Evolutionary conservation across 2,329 filamentous ascomycete species (phyloP).

Genomic region (Shiraia bambusicola): DNA sequence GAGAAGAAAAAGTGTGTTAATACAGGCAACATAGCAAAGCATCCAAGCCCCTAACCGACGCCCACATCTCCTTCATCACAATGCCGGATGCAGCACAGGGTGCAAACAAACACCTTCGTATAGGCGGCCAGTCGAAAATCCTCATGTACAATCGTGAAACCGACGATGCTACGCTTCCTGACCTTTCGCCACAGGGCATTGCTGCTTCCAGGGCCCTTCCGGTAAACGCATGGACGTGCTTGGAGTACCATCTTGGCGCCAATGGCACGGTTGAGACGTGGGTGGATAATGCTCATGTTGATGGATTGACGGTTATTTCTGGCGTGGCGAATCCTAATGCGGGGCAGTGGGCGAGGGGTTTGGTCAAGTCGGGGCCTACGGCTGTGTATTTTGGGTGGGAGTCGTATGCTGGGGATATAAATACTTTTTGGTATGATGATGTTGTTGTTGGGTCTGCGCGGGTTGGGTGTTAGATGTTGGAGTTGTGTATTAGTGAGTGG

Average conservation of each 20-base stretch:
- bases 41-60: conserved; percentile 58
- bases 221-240: conserved; percentile 57
- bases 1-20: conserved; percentile 17
- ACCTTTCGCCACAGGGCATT: conserved; percentile 61
- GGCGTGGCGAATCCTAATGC: conserved; percentile 56
- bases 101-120: conserved; percentile 61
- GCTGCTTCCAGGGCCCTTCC: conserved; percentile 56
- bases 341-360: conserved; percentile 55
- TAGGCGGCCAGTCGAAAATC: conserved; percentile 62
- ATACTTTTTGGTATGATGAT: conserved; percentile 66
- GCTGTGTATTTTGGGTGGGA: conserved; percentile 65
- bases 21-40: conserved; percentile 52
- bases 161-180: conserved; percentile 63
- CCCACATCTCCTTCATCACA: conserved; percentile 64
- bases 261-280: conserved; percentile 64
- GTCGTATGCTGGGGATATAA: conserved; percentile 60
- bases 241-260: conserved; percentile 61
- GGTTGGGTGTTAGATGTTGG: conserved; percentile 51
- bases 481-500: neutral
- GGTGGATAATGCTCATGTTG: conserved; percentile 56
- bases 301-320: conserved; percentile 53
- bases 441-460: conserved; percentile 53
- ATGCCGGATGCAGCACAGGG: conserved; percentile 62
- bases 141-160: conserved; percentile 66
- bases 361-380: conserved; percentile 54